Base-by-base conservation (phyloP, 345 rosid species). In the Carallia pectinifolia region DNA sequence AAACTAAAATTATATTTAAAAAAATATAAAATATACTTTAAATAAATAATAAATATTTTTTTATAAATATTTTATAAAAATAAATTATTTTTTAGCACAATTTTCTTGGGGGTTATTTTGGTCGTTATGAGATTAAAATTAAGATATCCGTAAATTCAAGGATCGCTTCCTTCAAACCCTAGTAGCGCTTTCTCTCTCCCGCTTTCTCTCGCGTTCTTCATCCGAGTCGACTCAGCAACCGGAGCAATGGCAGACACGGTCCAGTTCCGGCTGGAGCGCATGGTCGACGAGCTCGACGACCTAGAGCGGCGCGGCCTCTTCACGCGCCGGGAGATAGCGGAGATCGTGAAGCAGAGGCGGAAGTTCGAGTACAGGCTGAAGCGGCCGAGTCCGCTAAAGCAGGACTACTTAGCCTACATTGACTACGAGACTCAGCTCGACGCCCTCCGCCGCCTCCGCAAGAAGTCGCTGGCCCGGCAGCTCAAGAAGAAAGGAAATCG, bases 231-330 rank as follows among this genome's bases (percentile, higher is more conserved):
- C 58, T 62, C 62, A 7, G 73, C 64, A 33, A 23, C 65, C 16
- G 38, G 13, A 34, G 38, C 80, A 16, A 95, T 92, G 97, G 97
- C 97, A 64, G 97, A 95, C 85, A 86, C 88, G 13, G 97, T 90
- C n/a, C 97, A 95, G 68, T 95, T 74, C 88, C 92, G 96, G 66
- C 88, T 89, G 31, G 99, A 95, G 88, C 97, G 97, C 79, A 95
- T 92, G 99, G 89, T 88, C 59, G 81, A 80, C 64, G 97, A 95
- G 87, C 90, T 95, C 63, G 97, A 91, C n/a, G 97, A 92, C 80
- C 77, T 94, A 31, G 95, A 91, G 71, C 79, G 82, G 53, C 85
- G 88, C 40, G 87, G 87, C 29, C 75, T 91, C 65, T 90, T 92
- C 81, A 84, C 92, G 6, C 85, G 88, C 56, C 79, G 71, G 0